Evolutionary conservation across 805 yeast genomes (phyloP).

Genomic region (Cyberlindnera euphorbiiphila): DNA sequence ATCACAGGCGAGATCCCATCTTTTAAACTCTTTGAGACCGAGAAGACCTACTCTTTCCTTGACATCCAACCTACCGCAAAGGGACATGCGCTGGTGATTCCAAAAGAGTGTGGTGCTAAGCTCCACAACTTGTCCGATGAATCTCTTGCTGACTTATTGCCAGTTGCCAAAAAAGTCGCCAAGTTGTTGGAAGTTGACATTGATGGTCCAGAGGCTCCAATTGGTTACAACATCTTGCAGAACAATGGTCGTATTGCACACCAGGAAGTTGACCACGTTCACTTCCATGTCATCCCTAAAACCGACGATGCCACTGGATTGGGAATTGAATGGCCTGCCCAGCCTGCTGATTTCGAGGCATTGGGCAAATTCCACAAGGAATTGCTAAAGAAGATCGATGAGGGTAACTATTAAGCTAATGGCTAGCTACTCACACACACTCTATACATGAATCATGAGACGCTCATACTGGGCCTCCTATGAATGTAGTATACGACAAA

Average conservation of each 20-base stretch:
- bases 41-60: conserved; percentile 73
- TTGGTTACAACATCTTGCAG: conserved; percentile 84
- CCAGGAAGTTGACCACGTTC: conserved; percentile 94
- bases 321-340: conserved; percentile 93
- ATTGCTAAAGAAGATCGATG: conserved; percentile 42
- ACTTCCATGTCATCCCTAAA: conserved; percentile 95
- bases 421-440: too few relatives aligned
- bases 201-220: conserved; percentile 55
- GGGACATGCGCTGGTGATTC: conserved; percentile 88
- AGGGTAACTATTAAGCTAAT: conserved; percentile 6
- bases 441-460: too few relatives aligned
- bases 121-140: conserved; percentile 93
- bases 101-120: conserved; percentile 91
- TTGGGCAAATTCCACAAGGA: conserved; percentile 65
- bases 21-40: conserved; percentile 84
- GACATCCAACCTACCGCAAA: conserved; percentile 91
- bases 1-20: conserved; percentile 90
- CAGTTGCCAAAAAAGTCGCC: conserved; percentile 83
- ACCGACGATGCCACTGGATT: conserved; percentile 68
- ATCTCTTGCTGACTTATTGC: conserved; percentile 77
- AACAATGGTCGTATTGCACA: conserved; percentile 96
- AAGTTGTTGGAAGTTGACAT: conserved; percentile 61
- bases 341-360: conserved; percentile 68
- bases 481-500: conserved; percentile 41
- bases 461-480: background rate